These are phyloP conservation scores for Yarrowia osloensis DNA, from an alignment of 805 yeast genomes.

Conservation along the genomic window DNA sequence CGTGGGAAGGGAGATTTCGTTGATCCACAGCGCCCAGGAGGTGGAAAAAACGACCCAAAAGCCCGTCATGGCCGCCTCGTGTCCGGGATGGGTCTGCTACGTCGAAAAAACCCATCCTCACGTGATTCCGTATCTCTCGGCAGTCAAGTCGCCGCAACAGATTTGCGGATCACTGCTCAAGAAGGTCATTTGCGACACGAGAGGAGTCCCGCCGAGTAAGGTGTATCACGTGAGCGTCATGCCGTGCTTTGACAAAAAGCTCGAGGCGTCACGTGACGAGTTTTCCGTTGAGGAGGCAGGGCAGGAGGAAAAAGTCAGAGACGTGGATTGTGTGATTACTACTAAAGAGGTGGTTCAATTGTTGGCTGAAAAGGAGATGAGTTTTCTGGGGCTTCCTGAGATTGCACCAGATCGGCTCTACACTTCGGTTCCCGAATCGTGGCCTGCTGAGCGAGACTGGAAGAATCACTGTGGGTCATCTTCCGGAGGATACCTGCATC, in stretches of 20 bases:
- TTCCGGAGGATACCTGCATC: conserved; percentile 87
- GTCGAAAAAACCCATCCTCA: conserved; percentile 95
- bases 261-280: conserved; percentile 90
- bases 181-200: conserved; percentile 47
- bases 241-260: conserved; percentile 97
- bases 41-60: conserved; percentile 36
- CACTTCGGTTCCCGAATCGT: conserved; percentile 55
- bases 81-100: conserved; percentile 97
- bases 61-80: conserved; percentile 70
- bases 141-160: conserved; percentile 88
- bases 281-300: conserved; percentile 40
- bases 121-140: conserved; percentile 66
- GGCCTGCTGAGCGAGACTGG: conserved; percentile 72
- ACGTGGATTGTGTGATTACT: conserved; percentile 93
- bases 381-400: background rate
- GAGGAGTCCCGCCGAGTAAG: conserved; percentile 39
- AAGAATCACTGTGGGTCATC: conserved; percentile 71
- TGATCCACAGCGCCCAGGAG: conserved; percentile 52
- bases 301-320: conserved; percentile 42
- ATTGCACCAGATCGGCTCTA: conserved; percentile 49
- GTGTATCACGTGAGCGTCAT: conserved; percentile 83
- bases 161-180: conserved; percentile 82
- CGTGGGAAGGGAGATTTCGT: conserved; percentile 70
- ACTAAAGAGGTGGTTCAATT: conserved; percentile 82
- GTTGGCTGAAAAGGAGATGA: conserved; percentile 40